Percentiles rank a stretch among this genome's conserved stretches.
Evolutionary conservation across 108 stramenopile species (phyloP).

Genomic region (Nitzschia palea): DNA sequence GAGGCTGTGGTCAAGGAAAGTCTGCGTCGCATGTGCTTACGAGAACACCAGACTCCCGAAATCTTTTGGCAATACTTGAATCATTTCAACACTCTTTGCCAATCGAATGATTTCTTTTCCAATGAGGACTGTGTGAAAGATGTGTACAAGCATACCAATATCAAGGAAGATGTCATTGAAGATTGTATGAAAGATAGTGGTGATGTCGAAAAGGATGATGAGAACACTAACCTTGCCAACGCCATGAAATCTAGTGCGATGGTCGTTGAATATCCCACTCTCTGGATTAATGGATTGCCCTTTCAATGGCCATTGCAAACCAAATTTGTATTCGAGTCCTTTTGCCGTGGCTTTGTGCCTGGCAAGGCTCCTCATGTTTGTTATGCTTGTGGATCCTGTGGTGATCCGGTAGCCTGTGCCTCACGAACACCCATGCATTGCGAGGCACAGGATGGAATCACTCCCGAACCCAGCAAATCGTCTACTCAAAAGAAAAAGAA

Average conservation of each 20-base stretch:
- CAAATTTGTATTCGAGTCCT: constrained; percentile 71
- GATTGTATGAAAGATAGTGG: constrained; percentile 88
- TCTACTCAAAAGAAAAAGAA: not conserved
- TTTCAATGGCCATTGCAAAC: constrained; percentile 47
- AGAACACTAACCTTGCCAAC: constrained; percentile 64
- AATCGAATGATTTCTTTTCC: constrained; percentile 49
- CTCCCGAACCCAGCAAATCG: constrained; percentile 10
- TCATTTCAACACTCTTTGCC: constrained; percentile 70
- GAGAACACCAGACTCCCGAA: constrained; percentile 59
- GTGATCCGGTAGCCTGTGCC: constrained; percentile 36
- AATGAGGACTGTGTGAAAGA: constrained; percentile 79
- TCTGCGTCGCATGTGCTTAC: constrained; percentile 85
- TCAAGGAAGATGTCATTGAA: constrained; percentile 60
- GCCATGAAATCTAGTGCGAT: constrained; percentile 50
- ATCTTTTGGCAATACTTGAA: constrained; percentile 91
- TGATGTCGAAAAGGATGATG: constrained; percentile 47
- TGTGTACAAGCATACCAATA: constrained; percentile 71
- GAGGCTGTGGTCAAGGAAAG: constrained; percentile 86
- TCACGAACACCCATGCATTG: constrained; percentile 33
- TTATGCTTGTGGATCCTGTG: constrained; percentile 32
- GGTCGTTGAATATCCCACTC: constrained; percentile 63
- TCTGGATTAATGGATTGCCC: constrained; percentile 68
- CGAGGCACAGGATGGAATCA: constrained; percentile 8
- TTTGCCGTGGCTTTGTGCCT: constrained; percentile 75
- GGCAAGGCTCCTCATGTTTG: constrained; percentile 77